Base-by-base conservation (phyloP, 2,329 filamentous ascomycete genomes). In the Blumeria graminis region DNA sequence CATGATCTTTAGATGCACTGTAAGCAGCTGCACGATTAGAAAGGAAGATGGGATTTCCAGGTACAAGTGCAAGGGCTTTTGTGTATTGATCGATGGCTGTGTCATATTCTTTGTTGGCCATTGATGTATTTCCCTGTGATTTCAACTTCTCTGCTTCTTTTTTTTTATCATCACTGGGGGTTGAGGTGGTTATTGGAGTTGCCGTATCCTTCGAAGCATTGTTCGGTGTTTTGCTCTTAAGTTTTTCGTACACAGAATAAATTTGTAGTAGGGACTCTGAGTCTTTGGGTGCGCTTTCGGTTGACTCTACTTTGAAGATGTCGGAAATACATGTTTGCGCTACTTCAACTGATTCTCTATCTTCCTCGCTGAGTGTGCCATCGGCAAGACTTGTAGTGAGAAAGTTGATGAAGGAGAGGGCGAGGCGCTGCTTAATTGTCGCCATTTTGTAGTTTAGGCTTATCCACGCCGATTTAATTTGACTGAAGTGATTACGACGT, bases 351-450 rank as follows among this genome's bases (percentile, higher is more conserved):
- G 84, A 90, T 67, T 98, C 92, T 63, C 82, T 80, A 69, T 98
- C 90, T 64, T 96, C 92, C 64, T 83, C 73, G 56, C 82, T 77
- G 58, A 98, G 78, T 48, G 88, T 94, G 65, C 92, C 92, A 69
- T 98, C 92, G 60, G 80, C 83, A 63, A 87, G 74, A 50, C 88
- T 94, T 58, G 79, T 81, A 64, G 78, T 78, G 59, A 98, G 83
- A 74, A 94, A 98, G 72, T 96, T 87, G 74, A 94, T 87, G 70
- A 98, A 90, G 64, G 92, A 87, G 68, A 98, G 86, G 69, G 92
- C 92, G 61, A 98, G 84, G 72, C 89, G 87, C 78, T 98, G 79
- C 57, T 68, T 67, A 18, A 65, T 67, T 39, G 65, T 67, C 43
- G 64, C 64, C 64, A 66, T 65, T n/a, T 28, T 28, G 22, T 28